Evolutionary conservation across 371 early-diverging fungal genomes (phyloP).

Genomic region (Funneliformis caledonium): DNA sequence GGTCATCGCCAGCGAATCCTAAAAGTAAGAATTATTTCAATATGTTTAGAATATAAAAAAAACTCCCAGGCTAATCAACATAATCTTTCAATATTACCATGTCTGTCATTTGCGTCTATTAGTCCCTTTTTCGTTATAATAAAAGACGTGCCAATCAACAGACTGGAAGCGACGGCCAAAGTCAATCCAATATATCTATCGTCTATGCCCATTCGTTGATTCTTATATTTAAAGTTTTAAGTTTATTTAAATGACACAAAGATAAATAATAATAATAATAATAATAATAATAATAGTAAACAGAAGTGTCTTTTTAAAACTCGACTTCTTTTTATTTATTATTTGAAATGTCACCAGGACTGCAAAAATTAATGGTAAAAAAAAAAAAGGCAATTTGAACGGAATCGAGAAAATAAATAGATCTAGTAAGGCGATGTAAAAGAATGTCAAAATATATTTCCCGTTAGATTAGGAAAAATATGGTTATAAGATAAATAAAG

Average conservation of each 20-base stretch:
- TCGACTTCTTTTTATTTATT: background rate
- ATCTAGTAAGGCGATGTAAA: background rate
- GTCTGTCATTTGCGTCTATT: constrained; percentile 60
- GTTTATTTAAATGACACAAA: too few relatives aligned
- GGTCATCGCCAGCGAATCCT: constrained; percentile 71
- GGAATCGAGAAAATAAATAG: background rate
- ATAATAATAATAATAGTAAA: background rate
- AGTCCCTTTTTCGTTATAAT: constrained; percentile 90
- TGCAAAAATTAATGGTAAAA: background rate
- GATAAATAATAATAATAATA: too few relatives aligned
- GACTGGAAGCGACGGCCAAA: constrained; percentile 79
- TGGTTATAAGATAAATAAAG: background rate
- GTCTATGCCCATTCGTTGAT: background rate
- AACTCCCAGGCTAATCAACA: background rate
- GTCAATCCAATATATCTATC: constrained; percentile 86
- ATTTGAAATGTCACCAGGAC: background rate
- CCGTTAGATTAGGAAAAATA: background rate
- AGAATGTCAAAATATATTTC: background rate
- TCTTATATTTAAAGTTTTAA: background rate
- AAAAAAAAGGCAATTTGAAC: too few relatives aligned
- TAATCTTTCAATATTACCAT: constrained; percentile 33
- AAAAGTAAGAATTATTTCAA: constrained; percentile 36
- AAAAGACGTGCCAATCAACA: constrained; percentile 83
- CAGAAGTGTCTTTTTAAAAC: background rate
- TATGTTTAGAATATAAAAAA: background rate